These are phyloP conservation scores for Ceratocystis lukuohia DNA, from an alignment of 2,329 filamentous ascomycete genomes.

Conservation along the genomic window DNA sequence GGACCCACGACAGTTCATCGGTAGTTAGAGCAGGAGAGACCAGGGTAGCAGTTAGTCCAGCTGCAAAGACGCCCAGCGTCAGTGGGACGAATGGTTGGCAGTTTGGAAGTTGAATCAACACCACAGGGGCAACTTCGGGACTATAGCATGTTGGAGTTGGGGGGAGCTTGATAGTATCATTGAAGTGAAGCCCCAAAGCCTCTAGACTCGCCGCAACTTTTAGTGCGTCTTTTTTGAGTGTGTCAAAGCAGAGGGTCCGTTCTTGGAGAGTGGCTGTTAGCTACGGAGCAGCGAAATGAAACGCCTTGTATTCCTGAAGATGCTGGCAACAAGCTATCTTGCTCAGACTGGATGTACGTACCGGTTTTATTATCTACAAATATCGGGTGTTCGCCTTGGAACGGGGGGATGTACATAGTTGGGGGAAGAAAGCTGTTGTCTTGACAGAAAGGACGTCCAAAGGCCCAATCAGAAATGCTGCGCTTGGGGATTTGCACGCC, in stretches of 20 bases:
- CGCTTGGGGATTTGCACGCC: conserved; percentile 20
- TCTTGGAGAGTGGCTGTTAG: conserved; percentile 23
- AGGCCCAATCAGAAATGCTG: conserved; percentile 29
- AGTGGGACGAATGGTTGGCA: conserved; percentile 29
- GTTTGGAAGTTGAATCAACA: conserved; percentile 33
- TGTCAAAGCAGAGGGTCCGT: conserved; percentile 28
- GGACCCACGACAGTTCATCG: conserved; percentile 31
- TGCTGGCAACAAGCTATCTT: no score
- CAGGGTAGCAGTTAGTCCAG: conserved; percentile 31
- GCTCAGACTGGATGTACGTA: conserved; percentile 21
- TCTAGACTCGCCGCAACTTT: conserved; percentile 28
- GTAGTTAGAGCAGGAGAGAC: conserved; percentile 30
- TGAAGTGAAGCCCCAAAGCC: conserved; percentile 28
- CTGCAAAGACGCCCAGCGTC: conserved; percentile 29
- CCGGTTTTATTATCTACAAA: conserved; percentile 31
- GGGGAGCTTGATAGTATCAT: conserved; percentile 27
- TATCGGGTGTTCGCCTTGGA: conserved; percentile 27
- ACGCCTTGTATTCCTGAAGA: no score
- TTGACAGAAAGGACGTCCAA: conserved; percentile 28
- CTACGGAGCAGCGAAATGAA: background rate
- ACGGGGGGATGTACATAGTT: conserved; percentile 25
- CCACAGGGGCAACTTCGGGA: conserved; percentile 31
- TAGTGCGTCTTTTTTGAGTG: conserved; percentile 27
- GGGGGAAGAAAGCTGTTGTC: conserved; percentile 25
- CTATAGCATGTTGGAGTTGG: conserved; percentile 29